Evolutionary conservation across 2,329 filamentous ascomycete genomes (phyloP).

Genomic region (Nannizziopsis barbatae): DNA sequence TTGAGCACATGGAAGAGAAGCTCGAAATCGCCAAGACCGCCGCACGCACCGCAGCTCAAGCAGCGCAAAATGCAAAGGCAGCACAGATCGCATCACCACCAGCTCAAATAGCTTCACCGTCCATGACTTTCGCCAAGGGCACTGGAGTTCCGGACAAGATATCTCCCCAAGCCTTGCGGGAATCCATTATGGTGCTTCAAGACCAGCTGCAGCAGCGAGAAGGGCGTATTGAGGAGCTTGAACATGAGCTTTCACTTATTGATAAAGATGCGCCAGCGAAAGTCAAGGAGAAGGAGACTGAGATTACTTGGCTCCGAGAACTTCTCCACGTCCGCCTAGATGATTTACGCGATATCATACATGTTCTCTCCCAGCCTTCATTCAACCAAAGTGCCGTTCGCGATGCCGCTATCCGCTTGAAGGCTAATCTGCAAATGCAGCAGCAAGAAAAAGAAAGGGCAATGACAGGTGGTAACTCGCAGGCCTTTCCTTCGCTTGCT

Average conservation of each 20-base stretch:
- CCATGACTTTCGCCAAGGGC: constrained; percentile 35
- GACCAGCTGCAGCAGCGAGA: constrained; percentile 95
- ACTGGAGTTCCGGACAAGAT: constrained; percentile 65
- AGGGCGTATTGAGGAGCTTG: constrained; percentile 74
- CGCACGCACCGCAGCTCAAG: constrained; percentile 68
- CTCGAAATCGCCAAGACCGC: constrained; percentile 82
- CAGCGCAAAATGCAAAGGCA: constrained; percentile 48
- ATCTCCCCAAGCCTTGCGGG: constrained; percentile 84
- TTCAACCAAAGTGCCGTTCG: constrained; percentile 71
- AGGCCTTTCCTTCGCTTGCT: constrained; percentile 61
- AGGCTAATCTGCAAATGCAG: constrained; percentile 95
- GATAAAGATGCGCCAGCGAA: constrained; percentile 71
- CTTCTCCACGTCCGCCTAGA: constrained; percentile 80
- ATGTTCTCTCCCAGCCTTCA: constrained; percentile 58
- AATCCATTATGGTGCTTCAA: constrained; percentile 92
- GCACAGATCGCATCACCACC: constrained; percentile 22
- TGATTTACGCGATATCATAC: constrained; percentile 85
- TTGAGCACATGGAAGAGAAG: constrained; percentile 77
- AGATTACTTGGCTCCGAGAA: constrained; percentile 90
- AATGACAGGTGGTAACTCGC: constrained; percentile 54
- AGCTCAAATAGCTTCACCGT: constrained; percentile 37
- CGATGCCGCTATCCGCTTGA: constrained; percentile 83
- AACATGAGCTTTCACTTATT: constrained; percentile 55
- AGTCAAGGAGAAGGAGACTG: constrained; percentile 82
- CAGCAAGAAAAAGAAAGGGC: constrained; percentile 86